phyloP scores from a whole-genome alignment of 225 moss, liverwort and hornwort genomes.

The Asterella californica region DNA sequence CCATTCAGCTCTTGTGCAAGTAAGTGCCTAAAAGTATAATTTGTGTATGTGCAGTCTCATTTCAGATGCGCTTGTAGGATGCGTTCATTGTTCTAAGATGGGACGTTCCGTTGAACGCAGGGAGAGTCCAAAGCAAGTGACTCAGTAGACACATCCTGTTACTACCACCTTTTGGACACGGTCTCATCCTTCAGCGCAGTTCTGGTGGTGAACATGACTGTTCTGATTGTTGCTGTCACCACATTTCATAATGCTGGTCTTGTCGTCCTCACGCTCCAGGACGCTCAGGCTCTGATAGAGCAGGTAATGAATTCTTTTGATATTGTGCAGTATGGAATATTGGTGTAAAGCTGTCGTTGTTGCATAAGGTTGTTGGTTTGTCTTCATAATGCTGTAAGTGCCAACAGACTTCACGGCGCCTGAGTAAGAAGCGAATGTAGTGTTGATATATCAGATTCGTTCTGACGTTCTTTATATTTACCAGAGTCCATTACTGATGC shows the following conservation, averaged over 20 bases:
- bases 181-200: constrained; percentile 67
- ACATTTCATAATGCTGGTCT: constrained; percentile 78
- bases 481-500: constrained; percentile 8
- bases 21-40: constrained; percentile 18
- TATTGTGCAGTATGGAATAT: not conserved
- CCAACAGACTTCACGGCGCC: not conserved
- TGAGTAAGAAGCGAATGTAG: not conserved
- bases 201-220: constrained; percentile 60
- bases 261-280: constrained; percentile 72
- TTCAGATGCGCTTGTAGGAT: not conserved
- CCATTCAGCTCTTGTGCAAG: constrained; percentile 76
- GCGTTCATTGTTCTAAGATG: not conserved
- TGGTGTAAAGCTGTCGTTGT: no score
- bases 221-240: constrained; percentile 64
- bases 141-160: constrained; percentile 45
- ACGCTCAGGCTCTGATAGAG: constrained; percentile 74
- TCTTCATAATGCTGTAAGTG: no score
- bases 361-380: no score
- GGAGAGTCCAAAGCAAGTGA: constrained; percentile 29
- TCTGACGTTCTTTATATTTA: not conserved
- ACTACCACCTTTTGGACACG: constrained; percentile 59
- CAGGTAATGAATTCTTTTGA: constrained; percentile 44
- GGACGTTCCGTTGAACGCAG: constrained; percentile 22
- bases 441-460: not conserved
- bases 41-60: not conserved